phyloP scores from a whole-genome alignment of 371 early-diverging fungal species.

The Mucor irregularis region DNA sequence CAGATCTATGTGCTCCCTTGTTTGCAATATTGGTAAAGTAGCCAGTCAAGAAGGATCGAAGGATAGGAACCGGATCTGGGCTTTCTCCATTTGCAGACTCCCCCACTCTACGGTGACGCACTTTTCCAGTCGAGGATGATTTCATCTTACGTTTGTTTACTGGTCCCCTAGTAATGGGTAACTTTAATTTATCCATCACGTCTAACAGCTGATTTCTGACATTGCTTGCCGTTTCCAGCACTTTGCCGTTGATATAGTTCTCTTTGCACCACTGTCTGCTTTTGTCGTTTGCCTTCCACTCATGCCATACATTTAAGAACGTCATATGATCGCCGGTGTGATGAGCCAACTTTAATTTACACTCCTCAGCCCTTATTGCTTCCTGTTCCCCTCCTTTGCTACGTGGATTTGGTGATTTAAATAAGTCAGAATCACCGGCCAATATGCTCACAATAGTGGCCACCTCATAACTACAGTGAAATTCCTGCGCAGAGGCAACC shows the following conservation, averaged over 20 bases:
- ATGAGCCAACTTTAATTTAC: conserved; percentile 66
- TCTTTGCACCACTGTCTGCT: conserved; percentile 86
- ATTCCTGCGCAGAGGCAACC: conserved; percentile 60
- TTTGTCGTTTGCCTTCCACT: conserved; percentile 81
- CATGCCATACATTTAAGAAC: conserved; percentile 83
- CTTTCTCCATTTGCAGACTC: conserved; percentile 21
- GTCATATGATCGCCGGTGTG: conserved; percentile 91
- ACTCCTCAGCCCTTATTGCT: conserved; percentile 76
- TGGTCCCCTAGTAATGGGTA: conserved; percentile 51
- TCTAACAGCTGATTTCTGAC: conserved; percentile 89
- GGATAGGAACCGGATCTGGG: conserved; percentile 56
- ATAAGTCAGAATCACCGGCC: conserved; percentile 86
- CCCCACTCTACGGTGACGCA: conserved; percentile 16
- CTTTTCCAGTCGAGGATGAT: conserved; percentile 6
- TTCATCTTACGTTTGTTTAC: conserved; percentile 16
- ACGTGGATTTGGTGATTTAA: conserved; percentile 56
- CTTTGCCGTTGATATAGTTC: conserved; percentile 85
- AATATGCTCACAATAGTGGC: conserved; percentile 71
- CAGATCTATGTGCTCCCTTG: conserved; percentile 61
- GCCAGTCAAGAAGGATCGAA: conserved; percentile 70
- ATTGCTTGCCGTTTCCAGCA: conserved; percentile 81
- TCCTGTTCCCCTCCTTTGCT: conserved; percentile 68
- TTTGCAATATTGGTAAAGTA: conserved; percentile 80
- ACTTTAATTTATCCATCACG: conserved; percentile 81
- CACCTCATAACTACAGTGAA: conserved; percentile 45